Evolutionary conservation across 2,329 filamentous ascomycete species (phyloP).

Genomic region (Pseudopyrenochaeta lycopersici): DNA sequence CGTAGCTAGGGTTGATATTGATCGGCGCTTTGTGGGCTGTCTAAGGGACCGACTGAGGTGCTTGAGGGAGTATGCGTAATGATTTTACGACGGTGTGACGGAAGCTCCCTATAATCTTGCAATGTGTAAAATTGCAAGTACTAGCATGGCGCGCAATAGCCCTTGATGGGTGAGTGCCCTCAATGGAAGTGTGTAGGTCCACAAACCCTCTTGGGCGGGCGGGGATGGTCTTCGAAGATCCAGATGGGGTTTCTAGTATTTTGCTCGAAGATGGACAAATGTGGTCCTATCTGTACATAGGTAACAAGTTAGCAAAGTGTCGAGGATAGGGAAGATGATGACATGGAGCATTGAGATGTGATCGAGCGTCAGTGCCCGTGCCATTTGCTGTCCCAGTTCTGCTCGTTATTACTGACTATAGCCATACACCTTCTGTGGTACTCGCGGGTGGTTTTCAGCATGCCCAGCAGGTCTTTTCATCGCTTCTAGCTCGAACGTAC

Average conservation of each 20-base stretch:
- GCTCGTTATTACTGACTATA: too few species aligned
- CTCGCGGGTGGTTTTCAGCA: too few species aligned
- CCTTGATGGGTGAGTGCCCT: slow-evolving; percentile 86
- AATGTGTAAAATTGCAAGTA: slow-evolving; percentile 86
- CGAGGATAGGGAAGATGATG: too few species aligned
- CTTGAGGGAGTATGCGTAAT: slow-evolving; percentile 87
- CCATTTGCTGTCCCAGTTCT: too few species aligned
- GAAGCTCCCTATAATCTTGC: slow-evolving; percentile 79
- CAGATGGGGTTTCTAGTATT: slow-evolving; percentile 77
- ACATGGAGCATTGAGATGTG: too few species aligned
- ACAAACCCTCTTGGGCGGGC: slow-evolving; percentile 53
- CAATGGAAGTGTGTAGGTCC: slow-evolving; percentile 79
- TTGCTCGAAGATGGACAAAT: slow-evolving; percentile 86
- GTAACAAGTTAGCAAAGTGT: slow-evolving; percentile 17
- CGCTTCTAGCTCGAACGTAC: too few species aligned
- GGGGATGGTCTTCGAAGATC: slow-evolving; percentile 63
- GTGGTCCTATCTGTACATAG: slow-evolving; percentile 76
- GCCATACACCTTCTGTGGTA: too few species aligned
- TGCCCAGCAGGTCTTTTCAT: too few species aligned
- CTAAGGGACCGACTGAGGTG: slow-evolving; percentile 79
- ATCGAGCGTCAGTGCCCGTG: too few species aligned
- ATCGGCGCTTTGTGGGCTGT: slow-evolving; percentile 73
- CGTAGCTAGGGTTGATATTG: slow-evolving; percentile 85
- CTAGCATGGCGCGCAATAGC: slow-evolving; percentile 88
- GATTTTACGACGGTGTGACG: slow-evolving; percentile 83